Conservation (phyloP, 495 filamentous ascomycete genomes). For the Tuber magnatum region DNA sequence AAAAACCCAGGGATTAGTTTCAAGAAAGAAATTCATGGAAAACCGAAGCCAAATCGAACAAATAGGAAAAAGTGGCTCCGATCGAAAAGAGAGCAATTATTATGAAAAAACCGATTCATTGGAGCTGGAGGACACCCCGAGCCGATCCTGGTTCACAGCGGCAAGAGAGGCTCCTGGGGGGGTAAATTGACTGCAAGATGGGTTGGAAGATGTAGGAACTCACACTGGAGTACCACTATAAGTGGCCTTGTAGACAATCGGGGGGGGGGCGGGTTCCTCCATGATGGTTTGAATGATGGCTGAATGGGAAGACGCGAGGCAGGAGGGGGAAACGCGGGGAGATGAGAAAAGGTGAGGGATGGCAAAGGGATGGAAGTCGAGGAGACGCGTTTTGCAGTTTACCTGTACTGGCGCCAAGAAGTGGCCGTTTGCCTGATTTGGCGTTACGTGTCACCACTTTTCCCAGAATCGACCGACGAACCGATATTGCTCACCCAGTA, state of each 20-base stretch:
- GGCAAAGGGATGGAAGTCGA: conserved; percentile 27
- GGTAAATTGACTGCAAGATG: conserved; percentile 8
- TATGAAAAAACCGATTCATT: conserved; percentile 3
- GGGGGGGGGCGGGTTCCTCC: conserved; percentile 26
- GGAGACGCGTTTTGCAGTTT: conserved; percentile 35
- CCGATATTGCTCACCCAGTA: conserved; percentile 3
- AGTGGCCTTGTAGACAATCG: conserved; percentile 41
- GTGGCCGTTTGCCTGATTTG: background rate
- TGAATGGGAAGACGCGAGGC: conserved; percentile 13
- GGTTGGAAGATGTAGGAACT: conserved; percentile 13
- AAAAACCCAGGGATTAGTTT: conserved; percentile 7
- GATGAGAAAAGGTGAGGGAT: conserved; percentile 9
- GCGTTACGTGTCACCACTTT: background rate
- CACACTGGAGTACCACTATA: conserved; percentile 42
- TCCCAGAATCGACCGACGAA: background rate
- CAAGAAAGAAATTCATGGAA: background rate
- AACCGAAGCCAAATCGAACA: conserved; percentile 3
- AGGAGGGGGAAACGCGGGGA: conserved; percentile 34
- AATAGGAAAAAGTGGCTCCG: conserved; percentile 22
- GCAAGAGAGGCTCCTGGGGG: conserved; percentile 10
- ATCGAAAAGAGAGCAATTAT: background rate
- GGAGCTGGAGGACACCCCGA: background rate
- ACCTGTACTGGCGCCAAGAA: conserved; percentile 13
- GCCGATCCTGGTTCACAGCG: background rate
- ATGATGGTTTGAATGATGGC: conserved; percentile 17